These are phyloP conservation scores for Neodidymelliopsis sp. DNA, from an alignment of 2,329 filamentous ascomycete genomes.

Conservation along the genomic window DNA sequence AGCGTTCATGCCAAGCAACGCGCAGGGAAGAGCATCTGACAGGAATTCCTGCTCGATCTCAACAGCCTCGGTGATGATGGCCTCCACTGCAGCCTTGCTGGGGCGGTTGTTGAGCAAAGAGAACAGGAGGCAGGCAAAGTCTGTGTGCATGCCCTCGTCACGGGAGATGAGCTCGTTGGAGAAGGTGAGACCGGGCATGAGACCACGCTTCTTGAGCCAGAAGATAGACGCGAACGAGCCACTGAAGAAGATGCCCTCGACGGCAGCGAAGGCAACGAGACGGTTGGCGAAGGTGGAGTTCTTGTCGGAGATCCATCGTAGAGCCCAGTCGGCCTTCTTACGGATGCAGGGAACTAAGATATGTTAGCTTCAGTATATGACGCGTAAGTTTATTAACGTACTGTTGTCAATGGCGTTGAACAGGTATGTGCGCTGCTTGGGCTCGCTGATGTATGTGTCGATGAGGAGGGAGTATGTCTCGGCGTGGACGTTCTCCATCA, in stretches of 20 bases:
- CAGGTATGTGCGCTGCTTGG: slow-evolving; percentile 88
- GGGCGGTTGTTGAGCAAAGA: slow-evolving; percentile 96
- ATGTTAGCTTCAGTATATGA: slow-evolving; percentile 31
- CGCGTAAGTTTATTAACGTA: slow-evolving; percentile 54
- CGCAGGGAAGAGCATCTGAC: slow-evolving; percentile 91
- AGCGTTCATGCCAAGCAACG: slow-evolving; percentile 96
- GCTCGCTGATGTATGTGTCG: slow-evolving; percentile 99
- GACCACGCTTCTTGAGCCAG: slow-evolving; percentile 99
- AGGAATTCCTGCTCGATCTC: slow-evolving; percentile 97
- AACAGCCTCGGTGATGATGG: slow-evolving; percentile 94
- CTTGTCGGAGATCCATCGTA: slow-evolving; percentile 92
- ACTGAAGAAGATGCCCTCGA: slow-evolving; percentile 99
- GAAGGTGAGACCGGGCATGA: slow-evolving; percentile 98
- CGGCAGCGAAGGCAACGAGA: slow-evolving; percentile 93
- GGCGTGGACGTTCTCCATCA: slow-evolving; percentile 99
- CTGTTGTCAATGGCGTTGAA: slow-evolving; percentile 99
- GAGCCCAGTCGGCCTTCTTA: slow-evolving; percentile 98
- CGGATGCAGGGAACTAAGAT: slow-evolving; percentile 86
- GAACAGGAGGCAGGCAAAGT: slow-evolving; percentile 97
- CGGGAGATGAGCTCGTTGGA: slow-evolving; percentile 99
- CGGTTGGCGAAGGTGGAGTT: slow-evolving; percentile 95
- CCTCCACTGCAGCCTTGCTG: slow-evolving; percentile 77
- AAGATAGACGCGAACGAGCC: slow-evolving; percentile 99
- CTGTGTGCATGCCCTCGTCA: slow-evolving; percentile 98
- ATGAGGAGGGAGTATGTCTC: slow-evolving; percentile 99